Base-by-base conservation (phyloP, 495 filamentous ascomycete genomes). In the Neurospora discreta region DNA sequence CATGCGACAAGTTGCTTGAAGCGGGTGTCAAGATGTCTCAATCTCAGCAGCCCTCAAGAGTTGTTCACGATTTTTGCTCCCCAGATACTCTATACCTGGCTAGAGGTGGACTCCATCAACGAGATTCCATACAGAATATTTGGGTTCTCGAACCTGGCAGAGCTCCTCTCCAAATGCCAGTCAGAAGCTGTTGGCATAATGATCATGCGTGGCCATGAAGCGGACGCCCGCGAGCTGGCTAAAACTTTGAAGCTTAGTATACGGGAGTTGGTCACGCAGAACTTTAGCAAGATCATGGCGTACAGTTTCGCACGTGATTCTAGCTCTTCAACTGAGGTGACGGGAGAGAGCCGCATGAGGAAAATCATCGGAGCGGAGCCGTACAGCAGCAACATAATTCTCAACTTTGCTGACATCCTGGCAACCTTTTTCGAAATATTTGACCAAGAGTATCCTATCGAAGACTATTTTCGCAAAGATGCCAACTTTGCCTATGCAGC, bases 11-110 rank as follows among this genome's bases (percentile, higher is more conserved):
- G 85, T 68, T 94, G 92, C 76, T 80, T 97, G 60, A 74, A 73
- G n/a, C 82, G 85, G 60, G 87, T 98, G 33, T 87, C 93, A 6
- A 82, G 78, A 52, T 82, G 86, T 7, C 84, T 97, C 43, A 83
- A 87, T 3, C 86, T 98, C 41, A 77, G 82, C 41, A 84, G 87
- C 44, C 83, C 92, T 1, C 86, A 85, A 75, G 85, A 89, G 46
- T 78, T 99, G 4, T 98, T 98, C 78, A 86, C 84, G n/a, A 84
- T 98, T 4, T 98, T 98, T 77, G 89, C 92, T 20, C 90, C 94
- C 30, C 96, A 99, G 78, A 85, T 98, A n/a, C 83, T 98, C 5
- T 97, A 92, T 78, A 97, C 94, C 0, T 98, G 95, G 96, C 87
- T 94, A 3, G 87, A 91, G 72, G 79, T 80, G 2, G 86, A 90